A percentile compares a stretch with the other conserved stretches of the same genome.
These are phyloP conservation scores for Beauveria asiatica DNA, from an alignment of 2,329 filamentous ascomycete genomes.

Conservation along the genomic window DNA sequence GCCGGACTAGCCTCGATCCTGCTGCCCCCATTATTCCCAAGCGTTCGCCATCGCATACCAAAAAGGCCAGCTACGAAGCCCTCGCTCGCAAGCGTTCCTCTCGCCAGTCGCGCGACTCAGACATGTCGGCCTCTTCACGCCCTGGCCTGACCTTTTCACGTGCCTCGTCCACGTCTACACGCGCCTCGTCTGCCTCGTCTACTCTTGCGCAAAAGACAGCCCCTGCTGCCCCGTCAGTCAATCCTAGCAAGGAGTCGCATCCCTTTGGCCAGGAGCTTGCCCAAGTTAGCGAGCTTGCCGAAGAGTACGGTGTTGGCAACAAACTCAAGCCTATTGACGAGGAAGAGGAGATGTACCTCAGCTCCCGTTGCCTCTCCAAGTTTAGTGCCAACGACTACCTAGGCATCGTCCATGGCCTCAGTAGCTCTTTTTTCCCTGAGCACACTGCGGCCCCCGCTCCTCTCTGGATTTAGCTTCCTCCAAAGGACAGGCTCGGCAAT, in stretches of 20 bases:
- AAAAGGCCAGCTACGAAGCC: conserved; percentile 68
- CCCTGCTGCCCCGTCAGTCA: conserved; percentile 11
- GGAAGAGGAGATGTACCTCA: conserved; percentile 60
- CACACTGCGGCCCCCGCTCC: conserved; percentile 25
- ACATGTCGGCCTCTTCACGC: conserved; percentile 46
- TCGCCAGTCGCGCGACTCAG: conserved; percentile 47
- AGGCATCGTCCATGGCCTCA: conserved; percentile 64
- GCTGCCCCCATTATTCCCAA: conserved; percentile 62
- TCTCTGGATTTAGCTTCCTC: conserved; percentile 41
- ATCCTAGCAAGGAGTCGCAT: conserved; percentile 37
- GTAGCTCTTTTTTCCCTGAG: conserved; percentile 50
- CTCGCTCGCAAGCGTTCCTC: conserved; percentile 60
- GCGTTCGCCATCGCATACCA: conserved; percentile 80
- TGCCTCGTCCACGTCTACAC: conserved; percentile 47
- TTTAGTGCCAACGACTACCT: conserved; percentile 79
- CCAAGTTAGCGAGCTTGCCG: conserved; percentile 85
- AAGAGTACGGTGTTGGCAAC: conserved; percentile 67
- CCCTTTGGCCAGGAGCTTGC: conserved; percentile 87
- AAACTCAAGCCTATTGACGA: conserved; percentile 57
- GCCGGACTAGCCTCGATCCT: conserved; percentile 31
- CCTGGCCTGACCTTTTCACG: conserved; percentile 48
- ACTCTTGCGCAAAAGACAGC: conserved; percentile 20
- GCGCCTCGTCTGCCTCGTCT: conserved; percentile 39
- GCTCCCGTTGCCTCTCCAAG: conserved; percentile 59
- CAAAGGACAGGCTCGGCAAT: neutral